phyloP scores from a whole-genome alignment of 768 basidiomycete species.

The Boletus patriciae region DNA sequence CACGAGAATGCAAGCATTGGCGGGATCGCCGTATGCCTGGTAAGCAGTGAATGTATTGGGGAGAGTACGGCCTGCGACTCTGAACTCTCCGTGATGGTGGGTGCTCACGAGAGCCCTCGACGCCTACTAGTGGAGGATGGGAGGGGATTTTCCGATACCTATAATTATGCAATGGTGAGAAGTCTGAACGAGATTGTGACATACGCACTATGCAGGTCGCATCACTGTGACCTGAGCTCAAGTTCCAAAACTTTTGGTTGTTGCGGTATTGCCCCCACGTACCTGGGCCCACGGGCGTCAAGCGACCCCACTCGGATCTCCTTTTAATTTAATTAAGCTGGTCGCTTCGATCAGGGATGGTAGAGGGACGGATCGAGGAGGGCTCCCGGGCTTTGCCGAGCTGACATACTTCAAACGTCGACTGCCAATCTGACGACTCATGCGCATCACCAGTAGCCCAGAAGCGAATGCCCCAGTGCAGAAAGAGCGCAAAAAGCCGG shows the following conservation, averaged over 20 bases:
- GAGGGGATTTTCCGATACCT: too few relatives aligned
- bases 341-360: too few relatives aligned
- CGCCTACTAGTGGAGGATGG: not conserved
- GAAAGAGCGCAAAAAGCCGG: slow-evolving; percentile 46
- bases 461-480: slow-evolving; percentile 18
- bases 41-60: not conserved
- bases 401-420: not conserved
- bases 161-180: too few relatives aligned
- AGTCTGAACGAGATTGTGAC: not conserved
- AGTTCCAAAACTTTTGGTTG: too few relatives aligned
- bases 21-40: not conserved
- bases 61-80: not conserved
- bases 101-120: not conserved
- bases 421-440: not conserved
- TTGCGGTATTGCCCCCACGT: too few relatives aligned
- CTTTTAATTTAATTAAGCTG: too few relatives aligned
- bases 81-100: not conserved
- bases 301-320: too few relatives aligned
- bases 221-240: too few relatives aligned
- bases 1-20: not conserved
- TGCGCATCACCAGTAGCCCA: slow-evolving; percentile 4
- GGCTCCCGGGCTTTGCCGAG: too few relatives aligned
- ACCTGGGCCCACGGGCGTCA: too few relatives aligned
- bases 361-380: too few relatives aligned
- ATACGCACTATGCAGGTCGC: too few relatives aligned